Conservation (phyloP, 208 protist species). For the Wallacemonas collosoma region DNA sequence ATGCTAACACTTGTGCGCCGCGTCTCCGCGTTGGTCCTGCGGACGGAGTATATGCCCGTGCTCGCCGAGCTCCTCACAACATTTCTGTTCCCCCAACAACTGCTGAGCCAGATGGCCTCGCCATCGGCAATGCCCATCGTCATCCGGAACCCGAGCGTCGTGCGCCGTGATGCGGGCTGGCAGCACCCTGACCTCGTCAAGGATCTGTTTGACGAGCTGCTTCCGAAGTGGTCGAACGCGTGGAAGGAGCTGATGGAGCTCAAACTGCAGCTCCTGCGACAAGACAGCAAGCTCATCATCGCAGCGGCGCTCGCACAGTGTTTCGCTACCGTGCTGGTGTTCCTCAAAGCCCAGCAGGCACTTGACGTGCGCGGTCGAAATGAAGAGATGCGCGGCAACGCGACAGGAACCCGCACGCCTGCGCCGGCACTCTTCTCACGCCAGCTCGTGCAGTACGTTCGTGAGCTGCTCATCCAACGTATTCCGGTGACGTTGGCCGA, state of each 20-base stretch:
- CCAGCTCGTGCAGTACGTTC: constrained; percentile 29
- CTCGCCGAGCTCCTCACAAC: constrained; percentile 39
- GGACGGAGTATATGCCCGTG: constrained; percentile 45
- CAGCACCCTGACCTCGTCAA: constrained; percentile 38
- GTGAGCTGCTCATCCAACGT: constrained; percentile 54
- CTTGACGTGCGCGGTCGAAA: neutral
- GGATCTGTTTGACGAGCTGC: constrained; percentile 48
- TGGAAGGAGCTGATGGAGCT: constrained; percentile 86
- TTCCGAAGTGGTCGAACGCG: constrained; percentile 50
- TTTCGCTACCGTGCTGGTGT: constrained; percentile 46
- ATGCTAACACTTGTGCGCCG: constrained; percentile 59
- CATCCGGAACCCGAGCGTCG: neutral
- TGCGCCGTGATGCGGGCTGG: constrained; percentile 19
- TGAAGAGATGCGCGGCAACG: neutral
- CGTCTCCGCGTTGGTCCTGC: constrained; percentile 59
- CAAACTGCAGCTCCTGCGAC: constrained; percentile 48
- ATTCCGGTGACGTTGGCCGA: constrained; percentile 72
- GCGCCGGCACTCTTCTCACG: neutral
- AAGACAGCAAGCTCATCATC: constrained; percentile 42
- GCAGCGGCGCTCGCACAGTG: constrained; percentile 51
- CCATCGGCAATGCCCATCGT: constrained; percentile 3
- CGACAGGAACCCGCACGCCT: neutral
- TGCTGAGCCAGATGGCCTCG: neutral
- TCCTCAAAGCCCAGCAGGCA: constrained; percentile 38
- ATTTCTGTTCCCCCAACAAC: constrained; percentile 24